Conservation (phyloP, 345 rosid genomes). For the Acer saccharum region DNA sequence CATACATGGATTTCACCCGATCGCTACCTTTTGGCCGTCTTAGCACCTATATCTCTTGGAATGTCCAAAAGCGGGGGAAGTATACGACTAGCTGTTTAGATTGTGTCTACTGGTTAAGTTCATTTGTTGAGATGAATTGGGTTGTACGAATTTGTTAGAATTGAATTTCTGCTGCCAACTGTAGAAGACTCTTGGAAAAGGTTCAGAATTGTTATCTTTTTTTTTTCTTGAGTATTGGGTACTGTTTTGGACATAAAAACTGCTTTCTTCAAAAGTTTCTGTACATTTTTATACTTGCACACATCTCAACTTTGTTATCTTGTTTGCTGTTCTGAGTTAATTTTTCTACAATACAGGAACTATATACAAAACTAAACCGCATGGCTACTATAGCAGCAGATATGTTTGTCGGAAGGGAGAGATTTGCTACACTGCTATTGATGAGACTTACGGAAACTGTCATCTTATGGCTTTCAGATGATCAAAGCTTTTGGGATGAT, state of each 20-base stretch:
- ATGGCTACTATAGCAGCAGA: conserved; percentile 93
- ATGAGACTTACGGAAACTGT: conserved; percentile 98
- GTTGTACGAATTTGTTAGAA: not conserved
- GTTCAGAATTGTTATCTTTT: not conserved
- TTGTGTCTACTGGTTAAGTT: conserved; percentile 6
- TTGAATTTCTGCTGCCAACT: conserved; percentile 4
- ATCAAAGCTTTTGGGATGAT: conserved; percentile 98
- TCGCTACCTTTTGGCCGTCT: not conserved
- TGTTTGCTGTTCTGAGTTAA: conserved; percentile 12
- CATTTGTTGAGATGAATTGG: not conserved
- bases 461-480: conserved; percentile 91
- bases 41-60: not conserved
- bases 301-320: not conserved
- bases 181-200: not conserved
- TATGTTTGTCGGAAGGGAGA: conserved; percentile 96
- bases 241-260: not conserved
- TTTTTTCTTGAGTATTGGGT: not conserved
- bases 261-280: not conserved
- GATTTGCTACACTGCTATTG: conserved; percentile 84
- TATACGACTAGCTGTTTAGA: not conserved
- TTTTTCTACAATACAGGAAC: conserved; percentile 63
- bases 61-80: not conserved
- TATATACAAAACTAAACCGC: conserved; percentile 71
- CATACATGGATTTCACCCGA: not conserved
- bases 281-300: not conserved